Percentiles rank a stretch among this genome's conserved stretches.
Conservation (phyloP, 2,329 filamentous ascomycete species). For the Hymenoscyphus albidus region DNA sequence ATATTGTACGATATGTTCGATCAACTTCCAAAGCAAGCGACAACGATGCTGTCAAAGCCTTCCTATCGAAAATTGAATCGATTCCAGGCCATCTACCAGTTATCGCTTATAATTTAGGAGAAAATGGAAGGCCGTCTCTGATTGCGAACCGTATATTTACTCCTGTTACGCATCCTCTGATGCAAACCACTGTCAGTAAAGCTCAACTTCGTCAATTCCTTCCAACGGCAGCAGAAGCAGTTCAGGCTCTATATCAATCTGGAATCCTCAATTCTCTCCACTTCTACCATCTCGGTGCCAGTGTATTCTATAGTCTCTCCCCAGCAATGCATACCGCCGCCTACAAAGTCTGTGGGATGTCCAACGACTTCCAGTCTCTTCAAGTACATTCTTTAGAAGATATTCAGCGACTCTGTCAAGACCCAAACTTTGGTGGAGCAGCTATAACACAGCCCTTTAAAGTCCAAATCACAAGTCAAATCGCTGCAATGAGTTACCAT, state of each 20-base stretch:
- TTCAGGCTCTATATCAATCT: slow-evolving; percentile 60
- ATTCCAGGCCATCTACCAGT: slow-evolving; percentile 34
- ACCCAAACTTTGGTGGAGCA: slow-evolving; percentile 67
- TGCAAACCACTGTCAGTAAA: slow-evolving; percentile 48
- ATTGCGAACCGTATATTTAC: slow-evolving; percentile 56
- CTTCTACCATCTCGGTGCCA: slow-evolving; percentile 70
- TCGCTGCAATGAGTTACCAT: slow-evolving; percentile 66
- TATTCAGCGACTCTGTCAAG: slow-evolving; percentile 59
- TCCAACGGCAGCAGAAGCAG: slow-evolving; percentile 57
- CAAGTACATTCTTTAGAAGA: slow-evolving; percentile 60
- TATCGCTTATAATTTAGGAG: slow-evolving; percentile 53
- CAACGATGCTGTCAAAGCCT: slow-evolving; percentile 39
- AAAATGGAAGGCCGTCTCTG: slow-evolving; percentile 50
- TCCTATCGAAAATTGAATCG: slow-evolving; percentile 28
- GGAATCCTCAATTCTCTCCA: slow-evolving; percentile 67
- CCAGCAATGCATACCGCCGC: slow-evolving; percentile 75
- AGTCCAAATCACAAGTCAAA: slow-evolving; percentile 62
- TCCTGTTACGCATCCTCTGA: slow-evolving; percentile 53
- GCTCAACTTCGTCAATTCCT: slow-evolving; percentile 31
- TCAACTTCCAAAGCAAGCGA: slow-evolving; percentile 47
- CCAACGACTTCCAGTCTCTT: slow-evolving; percentile 62
- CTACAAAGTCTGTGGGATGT: slow-evolving; percentile 62
- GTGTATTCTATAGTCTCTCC: slow-evolving; percentile 68
- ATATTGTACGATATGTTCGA: slow-evolving; percentile 53
- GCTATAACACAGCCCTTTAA: slow-evolving; percentile 73